Base-by-base conservation (phyloP, 2,329 filamentous ascomycete species). In the Phialemoniopsis sp. region DNA sequence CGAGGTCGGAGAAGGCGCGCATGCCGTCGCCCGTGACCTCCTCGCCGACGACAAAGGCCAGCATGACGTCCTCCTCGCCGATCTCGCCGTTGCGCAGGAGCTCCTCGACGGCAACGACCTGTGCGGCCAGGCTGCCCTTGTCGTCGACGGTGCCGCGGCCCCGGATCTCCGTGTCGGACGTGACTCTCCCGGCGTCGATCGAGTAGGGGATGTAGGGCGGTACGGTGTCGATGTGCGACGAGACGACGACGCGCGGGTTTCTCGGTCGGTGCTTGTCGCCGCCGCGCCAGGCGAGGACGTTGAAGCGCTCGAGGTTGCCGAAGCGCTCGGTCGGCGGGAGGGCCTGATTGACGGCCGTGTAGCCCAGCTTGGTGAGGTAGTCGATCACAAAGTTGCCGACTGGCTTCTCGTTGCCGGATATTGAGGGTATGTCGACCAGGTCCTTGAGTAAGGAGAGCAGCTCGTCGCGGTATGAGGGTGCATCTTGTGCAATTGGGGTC, bases 21-120 rank as follows among this genome's bases (percentile, higher is more conserved):
- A 97, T 97, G 8, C 91, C 91, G 46, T 85, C 83, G 9, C 91
- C 91, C 4, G 70, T 70, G 3, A 73, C 75, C 60, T 97, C 91
- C 60, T 98, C 91, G 43, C 88, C 89, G 0, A 95, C 87, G 1
- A 87, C 83, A 46, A 76, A 86, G 2, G 85, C 58, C 13, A 87
- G 64, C 44, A 80, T 70, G 0, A 81, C 63, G 49, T 82, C 76
- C 3, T 67, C 67, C 3, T 62, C 55, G 8, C 54, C 47, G 32
- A 42, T 32, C 28, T 59, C 51, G 1, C 56, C 56, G 0, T 62
- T 49, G 0, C 56, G 52, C 5, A 79, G 53, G 8, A 87, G 68
- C 47, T 75, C 63, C 44, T 75, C 64, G 4, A 87, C 64, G 0
- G 88, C 88, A 16, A 74, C 76, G 43, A 91, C 78, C 60, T 90